Conservation (phyloP, 129 eudicot genomes). For the Deinandra increscens region DNA sequence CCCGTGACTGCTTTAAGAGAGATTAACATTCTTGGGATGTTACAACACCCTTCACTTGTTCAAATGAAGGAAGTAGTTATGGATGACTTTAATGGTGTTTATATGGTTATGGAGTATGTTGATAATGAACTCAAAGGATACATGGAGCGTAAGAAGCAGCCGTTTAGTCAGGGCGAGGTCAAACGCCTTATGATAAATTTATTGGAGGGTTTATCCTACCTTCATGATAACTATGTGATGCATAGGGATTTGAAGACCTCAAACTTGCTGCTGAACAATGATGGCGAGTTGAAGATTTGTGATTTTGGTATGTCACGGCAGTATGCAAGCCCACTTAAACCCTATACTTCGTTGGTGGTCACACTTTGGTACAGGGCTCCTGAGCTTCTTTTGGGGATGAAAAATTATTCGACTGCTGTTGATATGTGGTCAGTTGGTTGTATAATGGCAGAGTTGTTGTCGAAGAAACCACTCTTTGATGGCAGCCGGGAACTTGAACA, state of each 20-base stretch:
- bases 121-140: constrained; percentile 68
- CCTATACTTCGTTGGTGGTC: constrained; percentile 68
- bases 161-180: constrained; percentile 75
- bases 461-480: constrained; percentile 60
- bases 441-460: constrained; percentile 76
- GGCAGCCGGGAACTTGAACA: constrained; percentile 61
- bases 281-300: constrained; percentile 73
- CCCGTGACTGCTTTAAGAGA: constrained; percentile 72
- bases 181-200: constrained; percentile 82
- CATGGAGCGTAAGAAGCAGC: constrained; percentile 63
- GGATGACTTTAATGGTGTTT: constrained; percentile 49
- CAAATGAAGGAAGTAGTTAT: constrained; percentile 71
- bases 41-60: constrained; percentile 64
- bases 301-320: constrained; percentile 79
- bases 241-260: constrained; percentile 84
- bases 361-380: constrained; percentile 95
- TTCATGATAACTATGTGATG: constrained; percentile 78
- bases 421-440: constrained; percentile 96
- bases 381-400: constrained; percentile 76
- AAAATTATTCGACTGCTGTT: constrained; percentile 66
- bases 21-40: constrained; percentile 55
- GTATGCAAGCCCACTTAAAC: constrained; percentile 61
- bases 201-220: constrained; percentile 56
- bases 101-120: constrained; percentile 80
- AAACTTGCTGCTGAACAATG: constrained; percentile 53